Evolutionary conservation across 2,329 filamentous ascomycete genomes (phyloP).

Genomic region (Aureobasidium lini): DNA sequence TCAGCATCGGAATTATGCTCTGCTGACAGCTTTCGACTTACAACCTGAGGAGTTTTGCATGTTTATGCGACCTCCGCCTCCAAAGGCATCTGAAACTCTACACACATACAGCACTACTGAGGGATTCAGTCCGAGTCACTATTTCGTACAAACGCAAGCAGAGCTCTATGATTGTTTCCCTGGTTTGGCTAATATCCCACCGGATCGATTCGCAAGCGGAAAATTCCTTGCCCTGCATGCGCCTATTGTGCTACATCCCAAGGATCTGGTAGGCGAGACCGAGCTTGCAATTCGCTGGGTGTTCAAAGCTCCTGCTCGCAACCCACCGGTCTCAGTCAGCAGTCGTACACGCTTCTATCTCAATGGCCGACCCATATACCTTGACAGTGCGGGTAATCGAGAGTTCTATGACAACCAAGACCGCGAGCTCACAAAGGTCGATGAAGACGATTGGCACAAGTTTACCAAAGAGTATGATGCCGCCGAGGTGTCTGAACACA

Average conservation of each 20-base stretch:
- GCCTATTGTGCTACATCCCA: background rate
- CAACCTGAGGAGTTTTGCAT: conserved; percentile 8
- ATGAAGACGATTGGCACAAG: background rate
- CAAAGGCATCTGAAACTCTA: background rate
- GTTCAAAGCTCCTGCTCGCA: background rate
- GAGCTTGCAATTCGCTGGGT: conserved; percentile 1
- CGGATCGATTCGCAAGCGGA: background rate
- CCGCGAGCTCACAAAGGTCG: background rate
- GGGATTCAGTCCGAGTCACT: background rate
- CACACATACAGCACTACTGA: conserved; percentile 8
- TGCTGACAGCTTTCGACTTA: background rate
- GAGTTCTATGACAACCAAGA: background rate
- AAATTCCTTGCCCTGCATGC: background rate
- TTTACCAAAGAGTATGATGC: conserved; percentile 19
- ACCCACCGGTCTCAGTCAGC: background rate
- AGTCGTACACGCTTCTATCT: conserved; percentile 6
- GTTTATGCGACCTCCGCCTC: conserved; percentile 7
- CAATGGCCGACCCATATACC: background rate
- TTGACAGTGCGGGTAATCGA: background rate
- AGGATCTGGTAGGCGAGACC: background rate
- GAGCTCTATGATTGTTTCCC: conserved; percentile 1
- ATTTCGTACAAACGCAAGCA: background rate
- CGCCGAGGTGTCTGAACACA: conserved; percentile 15
- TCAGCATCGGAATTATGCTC: background rate
- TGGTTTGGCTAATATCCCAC: background rate